phyloP scores from a whole-genome alignment of 2,329 filamentous ascomycete genomes.

The Exophiala sideris region DNA sequence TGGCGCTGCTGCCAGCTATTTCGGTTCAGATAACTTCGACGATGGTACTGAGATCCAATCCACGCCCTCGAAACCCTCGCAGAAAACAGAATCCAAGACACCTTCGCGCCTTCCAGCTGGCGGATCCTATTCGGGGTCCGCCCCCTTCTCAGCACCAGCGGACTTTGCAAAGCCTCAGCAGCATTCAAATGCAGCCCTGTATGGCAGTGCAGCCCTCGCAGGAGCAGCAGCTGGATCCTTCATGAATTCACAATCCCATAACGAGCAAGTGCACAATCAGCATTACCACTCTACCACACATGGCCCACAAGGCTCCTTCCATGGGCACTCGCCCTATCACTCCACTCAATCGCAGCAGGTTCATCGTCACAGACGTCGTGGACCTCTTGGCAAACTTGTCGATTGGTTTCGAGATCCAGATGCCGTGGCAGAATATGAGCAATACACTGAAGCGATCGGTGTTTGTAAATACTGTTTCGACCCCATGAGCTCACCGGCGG shows the following conservation, averaged over 20 bases:
- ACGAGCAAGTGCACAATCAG: slow-evolving; percentile 33
- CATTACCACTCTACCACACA: slow-evolving; percentile 31
- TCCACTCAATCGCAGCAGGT: slow-evolving; percentile 17
- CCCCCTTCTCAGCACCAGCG: slow-evolving; percentile 23
- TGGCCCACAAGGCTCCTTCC: neutral
- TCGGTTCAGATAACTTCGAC: slow-evolving; percentile 32
- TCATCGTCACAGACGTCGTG: slow-evolving; percentile 50
- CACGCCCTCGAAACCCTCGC: slow-evolving; percentile 35
- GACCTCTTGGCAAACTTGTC: slow-evolving; percentile 54
- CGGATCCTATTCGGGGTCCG: slow-evolving; percentile 26
- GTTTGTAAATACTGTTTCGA: slow-evolving; percentile 65
- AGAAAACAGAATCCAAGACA: slow-evolving; percentile 11
- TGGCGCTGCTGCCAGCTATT: slow-evolving; percentile 59
- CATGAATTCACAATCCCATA: slow-evolving; percentile 36
- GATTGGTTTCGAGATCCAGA: slow-evolving; percentile 63
- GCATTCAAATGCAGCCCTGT: slow-evolving; percentile 32
- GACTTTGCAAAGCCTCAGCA: slow-evolving; percentile 7
- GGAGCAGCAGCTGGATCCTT: slow-evolving; percentile 42
- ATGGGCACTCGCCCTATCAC: neutral
- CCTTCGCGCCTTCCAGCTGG: slow-evolving; percentile 17
- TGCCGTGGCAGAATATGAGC: slow-evolving; percentile 63
- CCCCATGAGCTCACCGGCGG: slow-evolving; percentile 52
- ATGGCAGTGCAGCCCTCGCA: slow-evolving; percentile 34
- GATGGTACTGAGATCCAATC: slow-evolving; percentile 20
- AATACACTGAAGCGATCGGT: slow-evolving; percentile 65